Conservation (phyloP, 768 basidiomycete genomes). For the Suillus subluteus region DNA sequence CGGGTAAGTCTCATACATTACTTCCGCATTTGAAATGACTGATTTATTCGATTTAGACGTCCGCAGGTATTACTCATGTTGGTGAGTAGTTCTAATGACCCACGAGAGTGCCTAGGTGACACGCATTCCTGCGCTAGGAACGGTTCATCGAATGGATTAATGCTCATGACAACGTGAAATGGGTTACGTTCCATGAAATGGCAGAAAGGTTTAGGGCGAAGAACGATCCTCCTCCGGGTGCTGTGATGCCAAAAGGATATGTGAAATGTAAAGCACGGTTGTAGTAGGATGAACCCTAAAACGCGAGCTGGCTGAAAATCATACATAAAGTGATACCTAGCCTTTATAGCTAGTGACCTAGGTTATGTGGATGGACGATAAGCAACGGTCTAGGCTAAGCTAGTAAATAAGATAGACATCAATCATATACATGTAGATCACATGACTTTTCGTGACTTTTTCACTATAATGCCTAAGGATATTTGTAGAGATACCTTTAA, state of each 20-base stretch:
- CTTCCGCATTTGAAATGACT: slow-evolving; percentile 4
- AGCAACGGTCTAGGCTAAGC: not conserved
- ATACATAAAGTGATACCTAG: not conserved
- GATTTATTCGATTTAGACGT: slow-evolving; percentile 36
- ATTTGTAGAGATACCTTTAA: too few species aligned
- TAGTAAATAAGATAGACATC: too few species aligned
- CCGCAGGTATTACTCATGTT: slow-evolving; percentile 74
- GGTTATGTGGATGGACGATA: not conserved
- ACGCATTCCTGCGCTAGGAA: slow-evolving; percentile 42
- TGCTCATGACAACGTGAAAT: slow-evolving; percentile 67
- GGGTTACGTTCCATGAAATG: slow-evolving; percentile 74
- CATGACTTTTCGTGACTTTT: too few species aligned
- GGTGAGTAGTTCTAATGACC: slow-evolving; percentile 36
- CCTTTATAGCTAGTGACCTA: not conserved
- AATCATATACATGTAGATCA: too few species aligned
- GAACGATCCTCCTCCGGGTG: slow-evolving; percentile 49
- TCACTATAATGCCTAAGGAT: too few species aligned
- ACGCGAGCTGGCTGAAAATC: too few species aligned
- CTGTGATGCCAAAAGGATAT: slow-evolving; percentile 57
- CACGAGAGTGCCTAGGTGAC: not conserved
- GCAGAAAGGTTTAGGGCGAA: slow-evolving; percentile 61
- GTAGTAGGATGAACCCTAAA: not conserved
- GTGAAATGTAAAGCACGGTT: slow-evolving; percentile 14
- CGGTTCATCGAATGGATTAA: slow-evolving; percentile 79
- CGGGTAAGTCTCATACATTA: slow-evolving; percentile 44